Conservation (phyloP, 768 basidiomycete species). For the Daedalea quercina region DNA sequence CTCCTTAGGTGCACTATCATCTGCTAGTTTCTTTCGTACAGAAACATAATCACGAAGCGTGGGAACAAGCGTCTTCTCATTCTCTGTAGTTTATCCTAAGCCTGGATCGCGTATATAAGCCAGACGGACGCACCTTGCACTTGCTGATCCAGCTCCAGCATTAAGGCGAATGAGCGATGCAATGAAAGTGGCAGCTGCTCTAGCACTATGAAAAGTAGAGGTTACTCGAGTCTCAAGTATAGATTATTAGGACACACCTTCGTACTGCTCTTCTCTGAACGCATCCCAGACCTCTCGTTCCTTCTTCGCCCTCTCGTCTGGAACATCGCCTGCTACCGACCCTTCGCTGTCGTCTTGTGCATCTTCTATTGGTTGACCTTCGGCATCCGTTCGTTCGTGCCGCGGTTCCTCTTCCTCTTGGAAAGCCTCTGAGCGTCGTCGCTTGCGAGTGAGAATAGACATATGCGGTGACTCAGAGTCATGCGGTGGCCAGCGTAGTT, state of each 20-base stretch:
- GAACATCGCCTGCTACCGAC: background rate
- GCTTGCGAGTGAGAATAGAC: conserved; percentile 4
- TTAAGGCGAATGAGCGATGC: conserved; percentile 61
- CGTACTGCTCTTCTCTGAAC: conserved; percentile 74
- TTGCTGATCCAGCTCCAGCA: conserved; percentile 70
- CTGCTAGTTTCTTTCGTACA: conserved; percentile 24
- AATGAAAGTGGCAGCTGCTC: conserved; percentile 75
- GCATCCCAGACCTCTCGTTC: conserved; percentile 68
- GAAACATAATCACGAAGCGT: conserved; percentile 42
- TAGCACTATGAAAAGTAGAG: conserved; percentile 39
- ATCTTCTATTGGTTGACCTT: background rate
- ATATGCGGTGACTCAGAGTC: background rate
- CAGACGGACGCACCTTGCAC: conserved; percentile 36
- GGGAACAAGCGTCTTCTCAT: conserved; percentile 34
- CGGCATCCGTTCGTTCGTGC: background rate
- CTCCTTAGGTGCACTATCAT: background rate
- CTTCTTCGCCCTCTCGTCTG: conserved; percentile 24
- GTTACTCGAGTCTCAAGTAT: background rate
- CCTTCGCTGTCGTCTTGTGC: background rate
- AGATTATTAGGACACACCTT: conserved; percentile 39
- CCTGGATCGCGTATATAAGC: background rate
- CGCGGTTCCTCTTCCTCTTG: background rate
- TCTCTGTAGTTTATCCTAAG: conserved; percentile 26
- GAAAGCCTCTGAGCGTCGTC: conserved; percentile 8
- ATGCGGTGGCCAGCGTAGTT: too few species aligned